Conservation (phyloP, 371 early-diverging fungal species). For the Saksenaea vasiformis region DNA sequence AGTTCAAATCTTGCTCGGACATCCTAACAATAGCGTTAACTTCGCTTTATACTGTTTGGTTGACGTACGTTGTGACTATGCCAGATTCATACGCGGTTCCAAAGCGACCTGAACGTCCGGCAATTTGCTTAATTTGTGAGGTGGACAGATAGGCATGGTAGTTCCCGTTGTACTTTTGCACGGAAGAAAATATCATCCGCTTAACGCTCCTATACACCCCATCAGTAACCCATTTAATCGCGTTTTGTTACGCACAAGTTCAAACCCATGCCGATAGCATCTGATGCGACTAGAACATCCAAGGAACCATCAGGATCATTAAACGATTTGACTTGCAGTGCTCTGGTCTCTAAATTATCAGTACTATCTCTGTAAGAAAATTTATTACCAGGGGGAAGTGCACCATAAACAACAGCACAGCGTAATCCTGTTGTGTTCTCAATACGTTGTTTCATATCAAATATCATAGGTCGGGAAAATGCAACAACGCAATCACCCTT, state of each 20-base stretch:
- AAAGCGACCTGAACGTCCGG: conserved; percentile 94
- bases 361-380: not conserved
- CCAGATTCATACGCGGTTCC: conserved; percentile 65
- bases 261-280: conserved; percentile 97
- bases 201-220: conserved; percentile 71
- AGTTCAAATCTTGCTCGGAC: conserved; percentile 23
- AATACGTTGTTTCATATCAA: conserved; percentile 72
- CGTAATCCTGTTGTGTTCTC: conserved; percentile 73
- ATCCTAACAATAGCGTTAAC: conserved; percentile 19
- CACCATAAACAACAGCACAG: conserved; percentile 94
- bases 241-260: conserved; percentile 69
- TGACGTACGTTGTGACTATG: conserved; percentile 64
- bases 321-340: conserved; percentile 87
- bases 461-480: conserved; percentile 84
- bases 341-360: conserved; percentile 69
- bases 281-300: conserved; percentile 94
- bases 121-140: conserved; percentile 94
- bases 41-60: conserved; percentile 12
- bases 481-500: conserved; percentile 91
- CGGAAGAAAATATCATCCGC: conserved; percentile 79
- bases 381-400: conserved; percentile 78
- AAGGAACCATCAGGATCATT: conserved; percentile 82
- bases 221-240: not conserved
- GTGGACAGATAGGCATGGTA: conserved; percentile 49
- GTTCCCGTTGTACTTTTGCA: conserved; percentile 81